phyloP scores from a whole-genome alignment of 352 stramenopile species.

The Globisporangium paroecandrum region DNA sequence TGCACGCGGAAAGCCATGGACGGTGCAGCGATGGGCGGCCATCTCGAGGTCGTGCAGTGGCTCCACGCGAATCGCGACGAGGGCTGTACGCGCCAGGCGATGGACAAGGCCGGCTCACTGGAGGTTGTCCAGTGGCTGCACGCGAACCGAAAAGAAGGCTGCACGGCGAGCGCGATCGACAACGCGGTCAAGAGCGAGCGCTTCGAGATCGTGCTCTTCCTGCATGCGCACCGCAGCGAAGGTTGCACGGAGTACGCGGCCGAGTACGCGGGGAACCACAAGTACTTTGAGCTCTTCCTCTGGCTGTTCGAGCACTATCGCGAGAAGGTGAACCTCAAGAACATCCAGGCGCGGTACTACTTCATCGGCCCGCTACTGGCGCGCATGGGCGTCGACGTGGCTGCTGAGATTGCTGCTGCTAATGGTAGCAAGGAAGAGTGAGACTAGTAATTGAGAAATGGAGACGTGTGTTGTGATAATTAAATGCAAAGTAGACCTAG shows the following conservation, averaged over 20 bases:
- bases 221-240: conserved; percentile 5
- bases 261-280: conserved; percentile 15
- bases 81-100: conserved; percentile 21
- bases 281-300: conserved; percentile 16
- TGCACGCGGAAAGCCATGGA: conserved; percentile 15
- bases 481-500: neutral
- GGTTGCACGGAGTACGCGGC: conserved; percentile 15
- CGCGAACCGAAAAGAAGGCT: conserved; percentile 17
- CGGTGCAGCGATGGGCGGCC: conserved; percentile 20
- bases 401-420: neutral
- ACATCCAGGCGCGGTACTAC: conserved; percentile 19
- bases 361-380: conserved; percentile 10
- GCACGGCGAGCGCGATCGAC: conserved; percentile 14
- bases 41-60: conserved; percentile 29
- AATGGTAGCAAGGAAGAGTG: neutral
- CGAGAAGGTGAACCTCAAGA: conserved; percentile 14
- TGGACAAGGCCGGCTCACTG: conserved; percentile 14
- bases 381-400: conserved; percentile 2
- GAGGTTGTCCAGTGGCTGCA: conserved; percentile 20
- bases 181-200: conserved; percentile 12
- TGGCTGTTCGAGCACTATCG: conserved; percentile 12
- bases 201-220: conserved; percentile 13
- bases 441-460: neutral
- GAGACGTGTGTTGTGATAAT: neutral
- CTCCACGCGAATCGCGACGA: conserved; percentile 27